Evolutionary conservation across 345 rosid species (phyloP).

Genomic region (Draba incana): DNA sequence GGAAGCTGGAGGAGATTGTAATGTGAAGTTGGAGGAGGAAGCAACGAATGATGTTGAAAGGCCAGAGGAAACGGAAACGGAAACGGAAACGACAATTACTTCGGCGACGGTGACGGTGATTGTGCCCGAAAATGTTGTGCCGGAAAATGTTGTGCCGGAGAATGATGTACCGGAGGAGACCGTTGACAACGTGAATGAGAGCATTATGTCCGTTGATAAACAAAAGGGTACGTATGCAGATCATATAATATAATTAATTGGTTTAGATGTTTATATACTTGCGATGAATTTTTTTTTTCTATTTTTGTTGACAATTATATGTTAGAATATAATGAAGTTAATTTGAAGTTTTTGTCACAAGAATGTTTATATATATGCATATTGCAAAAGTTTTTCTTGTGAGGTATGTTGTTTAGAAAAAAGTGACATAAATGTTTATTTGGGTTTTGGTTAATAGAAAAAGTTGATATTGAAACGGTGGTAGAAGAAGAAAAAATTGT

Average conservation of each 20-base stretch:
- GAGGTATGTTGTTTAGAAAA: conserved; percentile 5
- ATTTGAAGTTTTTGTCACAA: background rate
- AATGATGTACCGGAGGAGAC: conserved; percentile 22
- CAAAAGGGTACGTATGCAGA: conserved; percentile 35
- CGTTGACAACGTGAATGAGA: conserved; percentile 35
- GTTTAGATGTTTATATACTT: background rate
- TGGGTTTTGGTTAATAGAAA: conserved; percentile 2
- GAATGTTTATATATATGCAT: background rate
- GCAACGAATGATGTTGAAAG: background rate
- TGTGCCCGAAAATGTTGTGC: conserved; percentile 17
- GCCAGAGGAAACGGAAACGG: conserved; percentile 16
- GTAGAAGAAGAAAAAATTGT: conserved; percentile 26
- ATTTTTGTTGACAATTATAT: background rate
- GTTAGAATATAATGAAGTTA: background rate
- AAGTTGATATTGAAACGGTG: conserved; percentile 8
- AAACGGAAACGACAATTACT: no score
- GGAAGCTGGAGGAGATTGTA: conserved; percentile 17
- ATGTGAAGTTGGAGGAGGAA: conserved; percentile 5
- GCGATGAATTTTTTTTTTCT: background rate
- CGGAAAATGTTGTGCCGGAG: conserved; percentile 13
- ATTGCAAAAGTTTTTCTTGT: conserved; percentile 3
- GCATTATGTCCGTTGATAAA: conserved; percentile 18
- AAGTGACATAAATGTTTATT: background rate
- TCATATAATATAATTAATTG: background rate
- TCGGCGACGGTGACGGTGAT: background rate